Evolutionary conservation across 2,329 filamentous ascomycete genomes (phyloP).

Genomic region (Colletotrichum brevisporum): DNA sequence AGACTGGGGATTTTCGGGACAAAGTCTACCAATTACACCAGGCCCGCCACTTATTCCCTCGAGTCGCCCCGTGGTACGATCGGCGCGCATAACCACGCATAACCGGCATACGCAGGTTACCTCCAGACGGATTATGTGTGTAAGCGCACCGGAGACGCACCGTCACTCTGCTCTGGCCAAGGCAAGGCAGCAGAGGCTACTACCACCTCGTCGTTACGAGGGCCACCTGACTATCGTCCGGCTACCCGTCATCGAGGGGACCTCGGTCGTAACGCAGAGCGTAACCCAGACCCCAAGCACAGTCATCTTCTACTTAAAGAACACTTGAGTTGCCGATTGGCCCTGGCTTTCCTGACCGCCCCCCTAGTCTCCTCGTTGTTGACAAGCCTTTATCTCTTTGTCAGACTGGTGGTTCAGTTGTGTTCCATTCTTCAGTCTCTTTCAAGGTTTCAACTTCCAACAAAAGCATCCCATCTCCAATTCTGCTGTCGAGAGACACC

Average conservation of each 20-base stretch:
- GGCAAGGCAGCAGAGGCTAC: conserved; percentile 2
- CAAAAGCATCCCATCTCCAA: no score
- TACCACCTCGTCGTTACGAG: conserved; percentile 12
- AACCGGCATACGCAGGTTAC: conserved; percentile 5
- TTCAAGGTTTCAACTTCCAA: no score
- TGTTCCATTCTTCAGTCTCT: neutral
- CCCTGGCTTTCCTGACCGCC: conserved; percentile 1
- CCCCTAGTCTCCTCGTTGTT: conserved; percentile 10
- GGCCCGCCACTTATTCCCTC: conserved; percentile 5
- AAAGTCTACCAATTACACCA: conserved; percentile 21
- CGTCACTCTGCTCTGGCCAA: conserved; percentile 7
- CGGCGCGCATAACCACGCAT: conserved; percentile 15
- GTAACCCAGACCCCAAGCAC: neutral
- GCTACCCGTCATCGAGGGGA: neutral
- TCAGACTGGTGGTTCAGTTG: neutral
- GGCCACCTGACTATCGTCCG: neutral
- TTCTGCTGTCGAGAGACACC: neutral
- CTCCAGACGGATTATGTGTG: conserved; percentile 3
- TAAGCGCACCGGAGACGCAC: neutral
- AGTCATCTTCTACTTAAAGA: conserved; percentile 20
- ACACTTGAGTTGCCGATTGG: conserved; percentile 14
- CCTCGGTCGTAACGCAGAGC: conserved; percentile 15
- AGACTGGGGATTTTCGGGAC: conserved; percentile 28
- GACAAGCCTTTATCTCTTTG: conserved; percentile 7
- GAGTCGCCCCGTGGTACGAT: conserved; percentile 22